These are phyloP conservation scores for Arthrobotrys pseudoclavata DNA, from an alignment of 2,329 filamentous ascomycete genomes.

Conservation along the genomic window DNA sequence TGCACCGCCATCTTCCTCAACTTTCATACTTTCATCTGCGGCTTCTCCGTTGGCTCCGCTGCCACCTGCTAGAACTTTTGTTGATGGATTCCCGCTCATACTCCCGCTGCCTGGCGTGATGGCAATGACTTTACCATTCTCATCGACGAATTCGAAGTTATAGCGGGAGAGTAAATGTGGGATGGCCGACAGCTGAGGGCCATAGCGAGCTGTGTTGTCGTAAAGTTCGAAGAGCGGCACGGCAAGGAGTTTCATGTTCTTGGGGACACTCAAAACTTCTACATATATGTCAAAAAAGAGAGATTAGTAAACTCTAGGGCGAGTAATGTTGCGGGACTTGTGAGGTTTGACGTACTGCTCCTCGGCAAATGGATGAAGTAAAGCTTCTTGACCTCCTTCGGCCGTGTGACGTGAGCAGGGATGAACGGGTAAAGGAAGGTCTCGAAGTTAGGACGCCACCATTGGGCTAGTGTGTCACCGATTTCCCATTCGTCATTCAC, in stretches of 20 bases:
- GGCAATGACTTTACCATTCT: slow-evolving; percentile 87
- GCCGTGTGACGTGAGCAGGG: slow-evolving; percentile 92
- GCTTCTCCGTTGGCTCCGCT: slow-evolving; percentile 22
- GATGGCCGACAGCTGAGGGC: slow-evolving; percentile 94
- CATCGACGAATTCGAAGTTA: slow-evolving; percentile 97
- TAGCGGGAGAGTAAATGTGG: slow-evolving; percentile 94
- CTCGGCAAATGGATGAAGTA: slow-evolving; percentile 96
- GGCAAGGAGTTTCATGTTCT: slow-evolving; percentile 99
- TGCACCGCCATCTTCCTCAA: slow-evolving; percentile 50
- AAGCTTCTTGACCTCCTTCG: slow-evolving; percentile 99
- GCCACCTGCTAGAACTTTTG: slow-evolving; percentile 51
- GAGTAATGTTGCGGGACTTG: background rate
- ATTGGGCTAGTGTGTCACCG: slow-evolving; percentile 93
- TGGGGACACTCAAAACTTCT: slow-evolving; percentile 93
- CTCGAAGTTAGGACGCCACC: slow-evolving; percentile 99
- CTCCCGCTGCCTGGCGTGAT: slow-evolving; percentile 78
- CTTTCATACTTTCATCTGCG: slow-evolving; percentile 56
- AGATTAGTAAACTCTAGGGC: background rate
- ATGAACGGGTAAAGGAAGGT: slow-evolving; percentile 99
- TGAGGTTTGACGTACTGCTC: slow-evolving; percentile 76
- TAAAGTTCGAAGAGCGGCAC: slow-evolving; percentile 98
- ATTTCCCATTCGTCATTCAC: slow-evolving; percentile 95
- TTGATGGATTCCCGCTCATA: slow-evolving; percentile 26
- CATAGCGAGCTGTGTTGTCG: slow-evolving; percentile 95
- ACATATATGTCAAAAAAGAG: background rate